Evolutionary conservation across 305 asterid species (phyloP).

Genomic region (Fraxinus floribunda): DNA sequence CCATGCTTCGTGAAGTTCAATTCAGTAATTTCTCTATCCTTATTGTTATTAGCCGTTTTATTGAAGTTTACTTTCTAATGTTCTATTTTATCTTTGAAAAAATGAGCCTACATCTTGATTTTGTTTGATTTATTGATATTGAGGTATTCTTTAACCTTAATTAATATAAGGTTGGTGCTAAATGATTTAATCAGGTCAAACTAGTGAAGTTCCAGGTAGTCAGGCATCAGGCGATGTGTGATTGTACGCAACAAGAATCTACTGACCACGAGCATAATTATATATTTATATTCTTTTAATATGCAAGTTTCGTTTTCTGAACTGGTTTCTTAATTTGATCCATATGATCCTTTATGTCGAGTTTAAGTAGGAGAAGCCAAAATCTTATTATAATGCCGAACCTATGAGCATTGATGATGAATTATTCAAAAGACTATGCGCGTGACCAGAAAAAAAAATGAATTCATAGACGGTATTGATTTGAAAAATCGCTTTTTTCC

Average conservation of each 20-base stretch:
- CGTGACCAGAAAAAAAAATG: not conserved
- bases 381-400: not conserved
- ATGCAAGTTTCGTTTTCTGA: not conserved
- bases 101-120: slow-evolving; percentile 20
- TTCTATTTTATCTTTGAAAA: not conserved
- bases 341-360: not conserved
- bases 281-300: not conserved
- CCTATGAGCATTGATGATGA: not conserved
- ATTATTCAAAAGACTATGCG: not conserved
- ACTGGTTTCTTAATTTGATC: not conserved
- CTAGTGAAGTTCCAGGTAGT: not conserved
- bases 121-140: not conserved
- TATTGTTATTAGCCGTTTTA: slow-evolving; percentile 6
- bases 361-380: not conserved
- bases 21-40: slow-evolving; percentile 55
- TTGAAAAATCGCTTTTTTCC: not conserved
- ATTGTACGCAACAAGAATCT: not conserved
- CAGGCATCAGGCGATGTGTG: not conserved
- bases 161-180: not conserved
- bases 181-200: not conserved
- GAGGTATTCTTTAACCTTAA: not conserved
- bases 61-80: not conserved
- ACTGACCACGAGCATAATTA: not conserved
- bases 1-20: slow-evolving; percentile 76
- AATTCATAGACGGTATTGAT: not conserved